phyloP scores from a whole-genome alignment of 371 early-diverging fungal species.

The Mycotypha africana region DNA sequence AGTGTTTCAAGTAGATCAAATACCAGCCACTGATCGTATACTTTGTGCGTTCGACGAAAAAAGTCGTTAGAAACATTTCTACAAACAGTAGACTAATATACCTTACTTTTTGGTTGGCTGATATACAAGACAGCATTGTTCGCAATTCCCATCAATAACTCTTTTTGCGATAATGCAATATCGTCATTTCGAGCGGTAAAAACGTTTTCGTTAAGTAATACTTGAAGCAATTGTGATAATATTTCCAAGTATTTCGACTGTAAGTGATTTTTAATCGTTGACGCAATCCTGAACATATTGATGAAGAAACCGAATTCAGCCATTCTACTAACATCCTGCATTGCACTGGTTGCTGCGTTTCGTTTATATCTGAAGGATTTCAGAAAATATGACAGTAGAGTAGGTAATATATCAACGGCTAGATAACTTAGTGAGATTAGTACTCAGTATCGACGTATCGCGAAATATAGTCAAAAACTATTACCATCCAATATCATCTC shows the following conservation, averaged over 20 bases:
- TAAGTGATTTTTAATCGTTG: constrained; percentile 1
- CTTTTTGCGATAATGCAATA: constrained; percentile 21
- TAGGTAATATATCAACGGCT: constrained; percentile 26
- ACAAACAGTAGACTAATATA: background rate
- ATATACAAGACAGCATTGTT: constrained; percentile 15
- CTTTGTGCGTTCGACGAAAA: too few species aligned
- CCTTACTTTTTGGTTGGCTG: background rate
- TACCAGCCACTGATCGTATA: constrained; percentile 17
- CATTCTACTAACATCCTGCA: constrained; percentile 25
- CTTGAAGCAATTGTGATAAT: too few species aligned
- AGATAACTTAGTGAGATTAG: too few species aligned
- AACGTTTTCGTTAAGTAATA: too few species aligned
- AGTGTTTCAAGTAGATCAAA: constrained; percentile 28
- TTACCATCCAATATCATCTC: constrained; percentile 27
- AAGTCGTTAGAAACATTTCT: too few species aligned
- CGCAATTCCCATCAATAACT: constrained; percentile 15
- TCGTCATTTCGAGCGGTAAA: constrained; percentile 32
- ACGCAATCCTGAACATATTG: constrained; percentile 14
- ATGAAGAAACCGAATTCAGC: constrained; percentile 39
- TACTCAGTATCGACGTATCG: too few species aligned
- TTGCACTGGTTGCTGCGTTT: constrained; percentile 12
- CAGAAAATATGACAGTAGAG: constrained; percentile 26
- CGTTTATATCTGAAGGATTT: constrained; percentile 28
- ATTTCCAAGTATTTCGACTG: too few species aligned
- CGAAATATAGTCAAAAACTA: too few species aligned